A percentile compares a stretch with the other conserved stretches of the same genome.
These are phyloP conservation scores for Pyrenopolyporus hunteri DNA, from an alignment of 495 filamentous ascomycete genomes.

Conservation along the genomic window DNA sequence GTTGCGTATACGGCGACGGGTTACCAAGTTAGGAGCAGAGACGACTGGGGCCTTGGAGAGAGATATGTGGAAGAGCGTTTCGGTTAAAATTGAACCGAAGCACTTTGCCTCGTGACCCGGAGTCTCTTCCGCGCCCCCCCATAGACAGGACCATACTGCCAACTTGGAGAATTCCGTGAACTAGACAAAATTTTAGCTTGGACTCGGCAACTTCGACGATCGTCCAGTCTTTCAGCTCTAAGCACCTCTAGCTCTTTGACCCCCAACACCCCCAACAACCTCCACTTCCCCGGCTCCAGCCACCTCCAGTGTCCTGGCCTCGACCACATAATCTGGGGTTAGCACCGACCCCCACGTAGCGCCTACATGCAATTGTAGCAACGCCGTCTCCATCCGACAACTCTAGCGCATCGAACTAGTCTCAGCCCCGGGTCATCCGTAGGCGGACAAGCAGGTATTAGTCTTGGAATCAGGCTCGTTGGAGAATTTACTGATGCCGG, in stretches of 20 bases:
- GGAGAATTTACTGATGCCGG: no score
- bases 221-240: background rate
- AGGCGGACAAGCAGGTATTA: slow-evolving; percentile 18
- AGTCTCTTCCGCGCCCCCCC: slow-evolving; percentile 1
- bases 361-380: no score
- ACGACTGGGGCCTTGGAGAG: no score
- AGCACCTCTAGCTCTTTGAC: no score
- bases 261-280: background rate
- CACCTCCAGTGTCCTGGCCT: slow-evolving; percentile 4
- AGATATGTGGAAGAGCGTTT: background rate
- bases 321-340: slow-evolving; percentile 24
- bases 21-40: no score
- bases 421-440: slow-evolving; percentile 10
- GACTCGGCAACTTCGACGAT: slow-evolving; percentile 4
- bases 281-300: slow-evolving; percentile 7
- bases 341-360: background rate
- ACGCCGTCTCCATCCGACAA: no score
- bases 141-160: background rate
- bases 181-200: slow-evolving; percentile 27
- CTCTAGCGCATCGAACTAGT: slow-evolving; percentile 4
- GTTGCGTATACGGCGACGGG: slow-evolving; percentile 1
- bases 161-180: background rate
- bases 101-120: background rate
- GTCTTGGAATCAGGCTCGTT: slow-evolving; percentile 17
- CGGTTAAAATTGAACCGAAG: slow-evolving; percentile 15